Percentiles rank a stretch among this genome's conserved stretches.
Evolutionary conservation across 2,329 filamentous ascomycete species (phyloP).

Genomic region (Aciculosporium take): DNA sequence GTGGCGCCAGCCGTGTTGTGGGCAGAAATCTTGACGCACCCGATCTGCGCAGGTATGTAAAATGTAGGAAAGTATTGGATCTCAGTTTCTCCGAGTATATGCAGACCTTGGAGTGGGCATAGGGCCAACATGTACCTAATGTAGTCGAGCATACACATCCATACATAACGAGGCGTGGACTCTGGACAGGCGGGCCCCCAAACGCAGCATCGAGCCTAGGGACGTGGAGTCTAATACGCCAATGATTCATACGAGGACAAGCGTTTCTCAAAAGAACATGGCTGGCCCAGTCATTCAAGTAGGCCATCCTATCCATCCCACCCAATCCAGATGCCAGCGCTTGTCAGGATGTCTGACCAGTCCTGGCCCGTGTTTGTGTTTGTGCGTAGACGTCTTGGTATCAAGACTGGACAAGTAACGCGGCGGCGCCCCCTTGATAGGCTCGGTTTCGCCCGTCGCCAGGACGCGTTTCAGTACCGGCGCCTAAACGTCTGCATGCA

Average conservation of each 20-base stretch:
- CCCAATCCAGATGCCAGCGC: neutral
- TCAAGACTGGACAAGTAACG: too few relatives aligned
- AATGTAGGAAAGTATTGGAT: too few relatives aligned
- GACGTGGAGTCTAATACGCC: too few relatives aligned
- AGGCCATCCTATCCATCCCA: neutral
- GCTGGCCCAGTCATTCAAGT: neutral
- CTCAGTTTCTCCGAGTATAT: too few relatives aligned
- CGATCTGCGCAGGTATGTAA: neutral
- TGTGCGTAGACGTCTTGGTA: too few relatives aligned
- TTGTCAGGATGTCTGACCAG: neutral
- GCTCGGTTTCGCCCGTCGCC: neutral
- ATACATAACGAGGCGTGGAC: neutral
- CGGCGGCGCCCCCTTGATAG: neutral
- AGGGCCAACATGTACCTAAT: neutral
- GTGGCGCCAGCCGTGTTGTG: conserved; percentile 2
- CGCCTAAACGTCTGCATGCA: too few relatives aligned
- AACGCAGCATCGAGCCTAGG: too few relatives aligned
- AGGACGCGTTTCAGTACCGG: neutral
- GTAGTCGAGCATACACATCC: neutral
- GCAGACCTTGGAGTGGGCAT: neutral
- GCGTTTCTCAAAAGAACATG: neutral
- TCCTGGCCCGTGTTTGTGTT: neutral
- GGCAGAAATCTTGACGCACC: neutral
- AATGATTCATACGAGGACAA: too few relatives aligned
- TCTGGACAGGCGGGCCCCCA: too few relatives aligned